Base-by-base conservation (phyloP, 331 rosid genomes). In the Rhamnella rubrinervis region DNA sequence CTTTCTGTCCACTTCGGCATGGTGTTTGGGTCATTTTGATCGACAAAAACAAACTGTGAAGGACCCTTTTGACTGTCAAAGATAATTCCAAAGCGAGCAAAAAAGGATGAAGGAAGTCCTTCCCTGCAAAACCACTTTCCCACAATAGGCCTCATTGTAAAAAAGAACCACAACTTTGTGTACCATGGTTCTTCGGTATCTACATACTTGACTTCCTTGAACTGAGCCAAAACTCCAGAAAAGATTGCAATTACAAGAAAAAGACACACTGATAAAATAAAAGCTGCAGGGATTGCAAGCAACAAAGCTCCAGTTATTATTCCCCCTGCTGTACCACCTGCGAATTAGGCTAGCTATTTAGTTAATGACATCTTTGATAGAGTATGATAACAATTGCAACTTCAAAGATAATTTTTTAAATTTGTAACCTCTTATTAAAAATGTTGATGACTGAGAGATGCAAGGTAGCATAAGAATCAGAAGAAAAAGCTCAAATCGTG, bases 401-500 rank as follows among this genome's bases (percentile, higher is more conserved):
- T 40, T 59, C 55, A 67, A 66, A 55, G 56, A 40, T 53, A 12
- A 14, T 14, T 46, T 14, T 46, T 25, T 41, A 44, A 40, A 50
- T 37, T 12, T 13, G 58, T 60, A 55, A 76, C 95, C 92, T 71
- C 79, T 77, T 64, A 88, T 78, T 25, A 78, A 70, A 74, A 82
- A 88, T 9, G 85, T 56, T 50, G 89, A 81, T 63, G 89, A 86
- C 80, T 88, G 91, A 80, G 89, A 79, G 78, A 88, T 76, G 59
- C 86, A 84, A 47, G 95, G 91, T 69, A 88, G 89, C 86, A 74
- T 71, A 72, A 88, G 85, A 78, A 86, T 82, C 61, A 86, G 71
- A 70, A 86, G 81, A 75, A 84, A 76, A 62, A 86, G 84, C 84
- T 88, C 89, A 51, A 88, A 77, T 58, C 92, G 85, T 16, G 92